Evolutionary conservation across 495 filamentous ascomycete genomes (phyloP), one percentile per base, ranked within the genome.

Genomic region (Antarctomyces pellizariae): DNA sequence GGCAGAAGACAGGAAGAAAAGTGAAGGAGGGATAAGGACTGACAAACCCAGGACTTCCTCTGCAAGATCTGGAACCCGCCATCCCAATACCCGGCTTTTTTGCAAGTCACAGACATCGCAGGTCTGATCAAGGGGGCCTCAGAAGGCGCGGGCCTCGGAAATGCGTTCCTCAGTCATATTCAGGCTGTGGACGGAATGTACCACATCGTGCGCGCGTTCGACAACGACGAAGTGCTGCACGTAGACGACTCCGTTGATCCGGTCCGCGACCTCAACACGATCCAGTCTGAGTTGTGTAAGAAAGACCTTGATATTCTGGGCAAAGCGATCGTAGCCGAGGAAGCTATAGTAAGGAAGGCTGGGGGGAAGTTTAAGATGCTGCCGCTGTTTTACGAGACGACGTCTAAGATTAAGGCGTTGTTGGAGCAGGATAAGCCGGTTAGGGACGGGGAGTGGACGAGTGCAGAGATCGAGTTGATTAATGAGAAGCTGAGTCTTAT

Each of bases 291-390:
- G 34, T 31, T 45, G 5, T 47, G 44, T 26, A 42, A 42, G 30
- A 47, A 47, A 31, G 44, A 47, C 29, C 35, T 47, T 29, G 41
- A 44, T 36, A 42, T 47, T 31, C 41, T 47, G 5, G 18, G 29
- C 22, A 42, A 40, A 26, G 32, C 33, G 5, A 41, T 42, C 26
- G 32, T 40, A 11, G 29, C 41, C 8, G 44, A 47, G 22, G 44
- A 45, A 29, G 36, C 36, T 5, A 35, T 37, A 4, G 38, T 40
- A 11, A 23, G 38, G 17, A 44, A 44, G 28, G 41, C 41, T n/a
- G 41, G 43, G 9, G 41, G 38, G 12, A 40, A 42, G 24, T 39
- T 37, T 29, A 46, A 41, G 34, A 41, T 39, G 41, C 35, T 42
- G 10, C 44, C 38, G n/a, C 26, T 44, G 16, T 47, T 47, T 23